Base-by-base conservation (phyloP, 164 flowering plant species). In the Chimonanthus salicifolius region DNA sequence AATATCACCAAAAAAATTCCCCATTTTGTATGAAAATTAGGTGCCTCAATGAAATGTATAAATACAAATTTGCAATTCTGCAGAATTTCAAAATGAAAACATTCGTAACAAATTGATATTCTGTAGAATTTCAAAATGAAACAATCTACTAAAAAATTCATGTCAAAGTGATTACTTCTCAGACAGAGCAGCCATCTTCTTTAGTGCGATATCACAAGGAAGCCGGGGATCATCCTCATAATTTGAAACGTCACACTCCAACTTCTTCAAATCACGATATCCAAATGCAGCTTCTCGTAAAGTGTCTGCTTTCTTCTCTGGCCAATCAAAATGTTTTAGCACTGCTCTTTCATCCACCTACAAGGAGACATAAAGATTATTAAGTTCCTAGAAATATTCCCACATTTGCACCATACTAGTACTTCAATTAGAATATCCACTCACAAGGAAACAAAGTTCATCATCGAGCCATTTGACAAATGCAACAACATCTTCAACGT, bases 401-500 rank as follows among this genome's bases (percentile, higher is more conserved):
- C 9, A 6, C 6, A 4, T 33, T 66, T 43, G 16, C 48, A 18
- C 7, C 48, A 67, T 6, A 11, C n/a, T 4, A 48, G 43, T 6
- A 68, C 6, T 13, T 64, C 45, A 49, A 45, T 50, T 18, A 65
- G 48, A 5, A 16, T 54, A 63, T 64, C 47, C 74, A 82, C 94
- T 86, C 83, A 92, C 99, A 63, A 94, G 95, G 77, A 89, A 92
- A 73, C 94, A 84, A 66, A 94, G 97, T 73, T 94, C 99, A 65
- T 94, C 99, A 77, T 94, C 99, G 7, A 94, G 96, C 99, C 99
- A 94, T 84, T 94, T 92, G 74, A 94, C 98, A 78, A 94, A 94
- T 62, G 87, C 89, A 65, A 91, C 92, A 16, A 94, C 97, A 78
- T 92, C 96, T 75, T 88, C 97, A 67, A 94, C 91, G 79, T 86